A percentile compares a stretch with the other conserved stretches of the same genome.
phyloP scores from a whole-genome alignment of 2,329 filamentous ascomycete genomes.

The Lecanicillium sp. region DNA sequence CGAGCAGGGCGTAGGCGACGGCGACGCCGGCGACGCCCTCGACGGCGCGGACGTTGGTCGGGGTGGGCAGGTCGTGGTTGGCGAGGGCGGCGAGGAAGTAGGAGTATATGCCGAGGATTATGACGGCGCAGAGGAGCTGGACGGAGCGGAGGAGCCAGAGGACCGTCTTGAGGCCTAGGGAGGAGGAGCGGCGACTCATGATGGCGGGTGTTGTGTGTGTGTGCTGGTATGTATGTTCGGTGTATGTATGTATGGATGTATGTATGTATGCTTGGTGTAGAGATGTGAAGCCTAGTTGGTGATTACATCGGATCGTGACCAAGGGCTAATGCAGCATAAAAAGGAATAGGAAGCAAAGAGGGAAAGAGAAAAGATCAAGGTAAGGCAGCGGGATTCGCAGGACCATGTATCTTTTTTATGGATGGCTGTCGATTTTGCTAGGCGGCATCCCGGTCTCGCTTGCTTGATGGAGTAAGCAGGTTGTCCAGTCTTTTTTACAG shows the following conservation, averaged over 20 bases:
- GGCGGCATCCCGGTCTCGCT: no score
- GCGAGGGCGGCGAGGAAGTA: conserved; percentile 76
- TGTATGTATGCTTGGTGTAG: no score
- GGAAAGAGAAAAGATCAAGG: no score
- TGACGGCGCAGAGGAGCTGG: conserved; percentile 64
- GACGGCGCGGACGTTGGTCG: conserved; percentile 63
- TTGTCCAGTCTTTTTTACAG: no score
- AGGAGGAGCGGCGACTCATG: conserved; percentile 5
- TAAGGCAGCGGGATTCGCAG: no score
- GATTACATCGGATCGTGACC: no score
- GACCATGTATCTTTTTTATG: no score
- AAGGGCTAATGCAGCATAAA: no score
- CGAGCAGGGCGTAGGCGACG: conserved; percentile 66
- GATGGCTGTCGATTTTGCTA: no score
- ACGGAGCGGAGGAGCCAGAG: conserved; percentile 69
- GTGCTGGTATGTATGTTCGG: not conserved
- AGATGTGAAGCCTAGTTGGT: no score
- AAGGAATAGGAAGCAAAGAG: no score
- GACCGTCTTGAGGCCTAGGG: conserved; percentile 56
- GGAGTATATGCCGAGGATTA: conserved; percentile 73
- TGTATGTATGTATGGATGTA: not conserved
- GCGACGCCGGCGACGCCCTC: conserved; percentile 71
- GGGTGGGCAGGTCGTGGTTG: conserved; percentile 58
- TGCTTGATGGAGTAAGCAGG: no score
- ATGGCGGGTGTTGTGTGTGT: not conserved